Conservation (phyloP, 148 eudicot species). For the Gaultheria prostrata region DNA sequence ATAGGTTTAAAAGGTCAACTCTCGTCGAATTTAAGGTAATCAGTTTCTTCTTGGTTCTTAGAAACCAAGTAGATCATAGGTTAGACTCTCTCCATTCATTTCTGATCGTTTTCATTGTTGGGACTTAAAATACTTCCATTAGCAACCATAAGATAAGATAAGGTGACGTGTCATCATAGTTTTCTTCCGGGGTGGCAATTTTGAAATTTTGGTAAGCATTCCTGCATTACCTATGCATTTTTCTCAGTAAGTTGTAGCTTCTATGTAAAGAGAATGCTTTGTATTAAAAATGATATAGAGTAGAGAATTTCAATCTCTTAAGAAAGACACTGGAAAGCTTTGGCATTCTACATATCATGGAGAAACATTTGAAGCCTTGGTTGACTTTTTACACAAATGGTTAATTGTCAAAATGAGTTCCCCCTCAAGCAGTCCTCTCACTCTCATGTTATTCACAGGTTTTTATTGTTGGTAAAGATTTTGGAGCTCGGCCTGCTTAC, state of each 20-base stretch:
- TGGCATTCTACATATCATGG: not conserved
- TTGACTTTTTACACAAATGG: not conserved
- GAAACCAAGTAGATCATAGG: not conserved
- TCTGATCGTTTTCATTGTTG: not conserved
- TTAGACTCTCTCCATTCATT: not conserved
- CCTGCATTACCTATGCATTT: not conserved
- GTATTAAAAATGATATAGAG: not conserved
- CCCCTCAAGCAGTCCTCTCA: not conserved
- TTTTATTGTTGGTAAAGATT: conserved; percentile 44
- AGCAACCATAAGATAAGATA: not conserved
- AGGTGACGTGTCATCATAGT: not conserved
- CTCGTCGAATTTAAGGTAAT: too few relatives aligned
- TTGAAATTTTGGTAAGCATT: not conserved
- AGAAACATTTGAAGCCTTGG: not conserved
- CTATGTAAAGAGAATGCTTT: not conserved
- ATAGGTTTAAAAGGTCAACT: too few relatives aligned
- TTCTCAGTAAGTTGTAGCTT: not conserved
- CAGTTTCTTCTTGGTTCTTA: too few relatives aligned
- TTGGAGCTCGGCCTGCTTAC: conserved; percentile 30
- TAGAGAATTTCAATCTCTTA: not conserved
- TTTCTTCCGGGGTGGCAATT: not conserved
- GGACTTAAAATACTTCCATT: not conserved
- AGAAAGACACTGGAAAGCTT: not conserved
- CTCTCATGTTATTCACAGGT: conserved; percentile 19
- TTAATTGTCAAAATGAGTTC: not conserved